Conservation (phyloP, 192 early-diverging fungal species). For the Coemansia umbellata region DNA sequence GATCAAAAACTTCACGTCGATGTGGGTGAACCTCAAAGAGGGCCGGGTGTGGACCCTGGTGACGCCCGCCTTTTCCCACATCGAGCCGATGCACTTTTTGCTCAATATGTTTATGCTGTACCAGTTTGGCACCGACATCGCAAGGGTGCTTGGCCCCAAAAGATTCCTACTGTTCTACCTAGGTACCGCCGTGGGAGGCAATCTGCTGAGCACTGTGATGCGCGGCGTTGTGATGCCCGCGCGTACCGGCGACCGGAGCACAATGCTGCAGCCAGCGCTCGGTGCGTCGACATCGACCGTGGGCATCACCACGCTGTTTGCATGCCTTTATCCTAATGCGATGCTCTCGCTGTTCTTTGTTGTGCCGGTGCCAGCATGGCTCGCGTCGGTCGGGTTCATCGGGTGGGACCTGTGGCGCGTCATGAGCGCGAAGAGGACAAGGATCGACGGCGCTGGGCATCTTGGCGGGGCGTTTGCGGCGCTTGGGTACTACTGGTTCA, state of each 20-base stretch:
- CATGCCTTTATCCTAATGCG: constrained; percentile 41
- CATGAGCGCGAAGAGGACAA: constrained; percentile 5
- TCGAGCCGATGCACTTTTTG: constrained; percentile 34
- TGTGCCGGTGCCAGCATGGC: constrained; percentile 41
- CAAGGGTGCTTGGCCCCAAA: constrained; percentile 17
- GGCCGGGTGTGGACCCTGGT: constrained; percentile 50
- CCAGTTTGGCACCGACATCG: constrained; percentile 39
- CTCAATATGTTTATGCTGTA: constrained; percentile 52
- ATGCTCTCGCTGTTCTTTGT: constrained; percentile 35
- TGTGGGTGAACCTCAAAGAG: constrained; percentile 17
- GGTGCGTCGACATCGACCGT: constrained; percentile 48
- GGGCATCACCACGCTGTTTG: constrained; percentile 43
- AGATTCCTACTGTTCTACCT: constrained; percentile 39
- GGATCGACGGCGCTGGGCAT: constrained; percentile 50
- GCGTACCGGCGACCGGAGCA: constrained; percentile 1
- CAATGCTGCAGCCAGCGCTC: constrained; percentile 18
- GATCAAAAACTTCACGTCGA: constrained; percentile 31
- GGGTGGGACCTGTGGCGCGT: constrained; percentile 40
- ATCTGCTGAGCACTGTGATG: constrained; percentile 29
- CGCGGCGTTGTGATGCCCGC: constrained; percentile 17
- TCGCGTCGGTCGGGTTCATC: constrained; percentile 35
- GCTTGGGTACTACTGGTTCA: constrained; percentile 51
- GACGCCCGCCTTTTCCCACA: constrained; percentile 51
- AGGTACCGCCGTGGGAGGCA: constrained; percentile 24
- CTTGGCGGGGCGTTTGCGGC: constrained; percentile 47